These are phyloP conservation scores for Casuarina glauca DNA, from an alignment of 306 rosid species.

Conservation along the genomic window DNA sequence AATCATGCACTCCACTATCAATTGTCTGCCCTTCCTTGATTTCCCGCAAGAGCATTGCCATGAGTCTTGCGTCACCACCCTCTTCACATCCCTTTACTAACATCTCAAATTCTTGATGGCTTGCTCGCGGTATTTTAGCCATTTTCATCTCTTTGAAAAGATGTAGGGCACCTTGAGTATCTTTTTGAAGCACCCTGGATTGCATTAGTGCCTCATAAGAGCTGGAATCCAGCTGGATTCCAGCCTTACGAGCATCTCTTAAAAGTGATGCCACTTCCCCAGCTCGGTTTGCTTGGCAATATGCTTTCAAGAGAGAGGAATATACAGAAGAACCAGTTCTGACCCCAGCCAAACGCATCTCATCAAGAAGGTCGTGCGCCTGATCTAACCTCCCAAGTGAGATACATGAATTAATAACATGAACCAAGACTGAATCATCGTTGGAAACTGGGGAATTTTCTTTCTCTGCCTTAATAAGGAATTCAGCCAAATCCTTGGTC, in stretches of 20 bases:
- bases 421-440: conserved; percentile 69
- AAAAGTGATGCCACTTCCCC: conserved; percentile 63
- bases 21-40: conserved; percentile 73
- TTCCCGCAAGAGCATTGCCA: conserved; percentile 75
- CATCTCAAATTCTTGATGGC: conserved; percentile 45
- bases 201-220: conserved; percentile 74
- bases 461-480: conserved; percentile 69
- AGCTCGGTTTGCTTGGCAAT: conserved; percentile 63
- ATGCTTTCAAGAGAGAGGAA: conserved; percentile 74
- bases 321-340: conserved; percentile 62
- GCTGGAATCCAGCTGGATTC: conserved; percentile 79
- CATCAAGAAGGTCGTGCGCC: conserved; percentile 91
- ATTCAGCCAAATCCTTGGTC: conserved; percentile 72
- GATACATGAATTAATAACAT: conserved; percentile 77
- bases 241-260: conserved; percentile 80
- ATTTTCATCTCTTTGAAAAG: conserved; percentile 78
- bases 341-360: conserved; percentile 80
- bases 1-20: conserved; percentile 78
- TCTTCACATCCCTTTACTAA: conserved; percentile 43
- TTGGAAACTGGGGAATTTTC: conserved; percentile 72
- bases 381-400: conserved; percentile 85
- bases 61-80: conserved; percentile 49
- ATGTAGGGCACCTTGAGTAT: conserved; percentile 71
- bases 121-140: conserved; percentile 61
- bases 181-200: conserved; percentile 69